Percentiles rank a stretch among this genome's conserved stretches.
Conservation (phyloP, 2,329 filamentous ascomycete species). For the Cylindrodendrum hubeiense region DNA sequence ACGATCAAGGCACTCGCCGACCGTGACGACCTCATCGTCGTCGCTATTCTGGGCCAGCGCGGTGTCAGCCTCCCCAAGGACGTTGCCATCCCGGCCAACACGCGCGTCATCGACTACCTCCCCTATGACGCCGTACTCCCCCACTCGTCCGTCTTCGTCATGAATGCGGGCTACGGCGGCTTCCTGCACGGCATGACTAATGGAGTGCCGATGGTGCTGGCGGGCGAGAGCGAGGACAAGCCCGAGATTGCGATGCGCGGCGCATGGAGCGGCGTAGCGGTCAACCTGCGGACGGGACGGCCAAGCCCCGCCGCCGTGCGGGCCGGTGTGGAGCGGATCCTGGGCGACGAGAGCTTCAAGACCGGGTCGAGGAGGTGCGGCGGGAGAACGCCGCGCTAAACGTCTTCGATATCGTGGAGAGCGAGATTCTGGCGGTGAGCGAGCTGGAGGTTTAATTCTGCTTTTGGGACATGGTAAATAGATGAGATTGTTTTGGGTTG, state of each 20-base stretch:
- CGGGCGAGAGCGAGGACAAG: constrained; percentile 57
- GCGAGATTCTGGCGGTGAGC: constrained; percentile 33
- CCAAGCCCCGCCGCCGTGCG: constrained; percentile 46
- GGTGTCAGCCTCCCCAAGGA: constrained; percentile 39
- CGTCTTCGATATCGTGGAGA: constrained; percentile 38
- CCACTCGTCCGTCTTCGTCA: constrained; percentile 58
- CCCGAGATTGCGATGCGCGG: constrained; percentile 55
- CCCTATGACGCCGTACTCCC: constrained; percentile 61
- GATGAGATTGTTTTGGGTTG: not conserved
- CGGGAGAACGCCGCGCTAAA: constrained; percentile 50
- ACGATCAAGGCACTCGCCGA: constrained; percentile 56
- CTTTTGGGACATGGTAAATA: not conserved
- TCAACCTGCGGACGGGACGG: constrained; percentile 55
- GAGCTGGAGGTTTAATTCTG: constrained; percentile 8
- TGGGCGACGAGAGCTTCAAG: constrained; percentile 48
- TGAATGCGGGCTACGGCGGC: constrained; percentile 63
- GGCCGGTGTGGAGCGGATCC: constrained; percentile 47
- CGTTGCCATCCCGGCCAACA: constrained; percentile 54
- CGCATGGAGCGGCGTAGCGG: constrained; percentile 58
- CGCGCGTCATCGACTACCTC: constrained; percentile 59
- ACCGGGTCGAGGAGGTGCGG: constrained; percentile 46
- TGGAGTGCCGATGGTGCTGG: constrained; percentile 61
- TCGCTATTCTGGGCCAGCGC: constrained; percentile 47
- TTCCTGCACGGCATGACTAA: constrained; percentile 58
- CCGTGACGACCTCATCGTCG: constrained; percentile 53